Percentiles rank a stretch among this genome's conserved stretches.
Evolutionary conservation across 345 rosid species (phyloP).

Genomic region (Angophora floribunda): DNA sequence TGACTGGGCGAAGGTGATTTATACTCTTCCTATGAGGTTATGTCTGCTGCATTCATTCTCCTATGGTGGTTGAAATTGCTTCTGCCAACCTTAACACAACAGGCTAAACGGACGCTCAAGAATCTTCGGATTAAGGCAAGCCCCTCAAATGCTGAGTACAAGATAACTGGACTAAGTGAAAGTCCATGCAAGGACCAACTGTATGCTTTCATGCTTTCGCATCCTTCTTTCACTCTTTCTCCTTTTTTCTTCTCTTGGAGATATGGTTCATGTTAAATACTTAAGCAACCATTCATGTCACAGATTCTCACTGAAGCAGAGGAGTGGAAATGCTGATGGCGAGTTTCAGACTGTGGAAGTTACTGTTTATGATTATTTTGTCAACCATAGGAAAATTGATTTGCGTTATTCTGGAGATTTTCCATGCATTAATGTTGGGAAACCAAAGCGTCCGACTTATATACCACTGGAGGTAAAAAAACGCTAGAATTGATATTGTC

Average conservation of each 20-base stretch:
- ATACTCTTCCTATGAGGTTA: background rate
- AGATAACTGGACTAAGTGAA: conserved; percentile 78
- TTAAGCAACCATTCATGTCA: background rate
- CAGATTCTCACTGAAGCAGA: conserved; percentile 58
- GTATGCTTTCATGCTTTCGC: conserved; percentile 16
- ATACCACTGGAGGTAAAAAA: conserved; percentile 65
- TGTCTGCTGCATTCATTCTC: background rate
- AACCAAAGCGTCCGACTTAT: conserved; percentile 77
- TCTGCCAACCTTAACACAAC: background rate
- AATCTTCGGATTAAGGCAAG: conserved; percentile 62
- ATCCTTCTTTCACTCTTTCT: background rate
- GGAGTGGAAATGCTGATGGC: conserved; percentile 21
- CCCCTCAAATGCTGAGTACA: conserved; percentile 74
- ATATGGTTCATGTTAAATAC: background rate
- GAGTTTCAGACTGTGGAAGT: conserved; percentile 36
- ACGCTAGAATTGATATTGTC: background rate
- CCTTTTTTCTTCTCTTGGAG: background rate
- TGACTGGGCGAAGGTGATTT: conserved; percentile 78
- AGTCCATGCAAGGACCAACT: conserved; percentile 39
- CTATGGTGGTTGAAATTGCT: background rate
- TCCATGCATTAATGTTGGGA: conserved; percentile 92
- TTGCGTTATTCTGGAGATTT: conserved; percentile 57
- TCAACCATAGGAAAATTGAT: conserved; percentile 34
- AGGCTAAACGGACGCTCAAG: conserved; percentile 69
- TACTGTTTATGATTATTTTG: conserved; percentile 66